Percentiles rank a stretch among this genome's conserved stretches.
Evolutionary conservation across 176 grass and related monocot genomes (phyloP).

Genomic region (Thalia dealbata): DNA sequence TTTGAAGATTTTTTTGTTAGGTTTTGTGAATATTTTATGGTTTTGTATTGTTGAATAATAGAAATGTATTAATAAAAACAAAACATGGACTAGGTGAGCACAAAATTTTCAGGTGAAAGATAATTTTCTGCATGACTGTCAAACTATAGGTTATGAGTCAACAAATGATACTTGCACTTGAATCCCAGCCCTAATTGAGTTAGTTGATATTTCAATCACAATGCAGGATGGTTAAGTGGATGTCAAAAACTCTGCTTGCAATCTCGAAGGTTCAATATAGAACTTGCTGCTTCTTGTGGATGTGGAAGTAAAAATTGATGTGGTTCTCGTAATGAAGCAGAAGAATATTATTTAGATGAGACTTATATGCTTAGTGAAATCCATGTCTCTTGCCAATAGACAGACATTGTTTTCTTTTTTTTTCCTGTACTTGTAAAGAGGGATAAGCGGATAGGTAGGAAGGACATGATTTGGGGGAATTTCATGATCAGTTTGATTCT

Average conservation of each 20-base stretch:
- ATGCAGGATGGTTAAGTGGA: background rate
- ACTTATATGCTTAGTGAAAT: background rate
- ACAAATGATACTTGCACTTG: background rate
- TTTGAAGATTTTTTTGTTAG: background rate
- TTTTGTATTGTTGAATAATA: background rate
- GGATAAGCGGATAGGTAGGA: background rate
- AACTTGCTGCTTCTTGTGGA: background rate
- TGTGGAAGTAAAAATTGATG: no score
- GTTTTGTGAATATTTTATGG: background rate
- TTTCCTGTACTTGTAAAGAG: background rate
- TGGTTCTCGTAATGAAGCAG: background rate
- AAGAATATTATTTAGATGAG: background rate
- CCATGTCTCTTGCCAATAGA: background rate
- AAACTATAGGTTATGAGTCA: background rate
- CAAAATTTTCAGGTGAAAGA: background rate
- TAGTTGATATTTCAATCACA: background rate
- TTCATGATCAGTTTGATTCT: background rate
- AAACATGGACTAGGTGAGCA: background rate
- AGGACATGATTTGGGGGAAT: background rate
- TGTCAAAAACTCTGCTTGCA: background rate
- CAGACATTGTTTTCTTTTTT: background rate
- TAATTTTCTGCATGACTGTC: background rate
- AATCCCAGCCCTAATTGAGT: background rate
- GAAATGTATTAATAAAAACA: background rate
- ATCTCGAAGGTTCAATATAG: background rate